Conservation (phyloP, 2,329 filamentous ascomycete genomes). For the Neospermospora avenae region DNA sequence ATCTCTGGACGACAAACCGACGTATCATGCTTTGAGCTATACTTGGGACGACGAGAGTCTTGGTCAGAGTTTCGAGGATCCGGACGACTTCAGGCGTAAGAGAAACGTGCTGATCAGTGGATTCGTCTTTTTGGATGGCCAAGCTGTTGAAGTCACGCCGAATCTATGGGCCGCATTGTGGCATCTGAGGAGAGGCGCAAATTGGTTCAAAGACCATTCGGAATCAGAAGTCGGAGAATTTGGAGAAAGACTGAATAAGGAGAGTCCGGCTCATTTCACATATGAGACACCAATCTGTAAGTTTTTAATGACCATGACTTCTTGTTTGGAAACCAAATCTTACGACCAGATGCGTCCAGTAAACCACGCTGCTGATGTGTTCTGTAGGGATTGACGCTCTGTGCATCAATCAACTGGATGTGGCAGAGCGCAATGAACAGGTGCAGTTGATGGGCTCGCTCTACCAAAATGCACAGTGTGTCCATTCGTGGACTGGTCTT, state of each 20-base stretch:
- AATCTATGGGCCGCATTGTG: background rate
- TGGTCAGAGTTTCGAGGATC: background rate
- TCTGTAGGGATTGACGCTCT: background rate
- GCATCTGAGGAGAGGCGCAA: slow-evolving; percentile 1
- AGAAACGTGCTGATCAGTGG: background rate
- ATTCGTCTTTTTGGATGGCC: background rate
- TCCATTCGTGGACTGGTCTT: background rate
- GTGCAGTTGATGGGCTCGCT: background rate
- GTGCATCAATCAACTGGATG: background rate
- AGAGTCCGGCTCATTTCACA: background rate
- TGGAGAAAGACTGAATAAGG: background rate
- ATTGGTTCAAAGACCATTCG: background rate
- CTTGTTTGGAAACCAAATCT: background rate
- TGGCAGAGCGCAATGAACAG: background rate
- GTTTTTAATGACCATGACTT: background rate
- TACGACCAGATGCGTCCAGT: background rate
- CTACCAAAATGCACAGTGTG: background rate
- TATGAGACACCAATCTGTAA: background rate
- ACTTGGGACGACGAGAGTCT: slow-evolving; percentile 1
- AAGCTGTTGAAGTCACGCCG: slow-evolving; percentile 1
- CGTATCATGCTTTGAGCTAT: slow-evolving; percentile 2
- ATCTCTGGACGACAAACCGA: background rate
- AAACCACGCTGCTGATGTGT: background rate
- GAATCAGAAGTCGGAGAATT: background rate
- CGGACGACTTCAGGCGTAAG: background rate